Evolutionary conservation across 768 basidiomycete genomes (phyloP), one percentile per base, ranked within the genome.

Genomic region (Phlegmacium glaucopus): DNA sequence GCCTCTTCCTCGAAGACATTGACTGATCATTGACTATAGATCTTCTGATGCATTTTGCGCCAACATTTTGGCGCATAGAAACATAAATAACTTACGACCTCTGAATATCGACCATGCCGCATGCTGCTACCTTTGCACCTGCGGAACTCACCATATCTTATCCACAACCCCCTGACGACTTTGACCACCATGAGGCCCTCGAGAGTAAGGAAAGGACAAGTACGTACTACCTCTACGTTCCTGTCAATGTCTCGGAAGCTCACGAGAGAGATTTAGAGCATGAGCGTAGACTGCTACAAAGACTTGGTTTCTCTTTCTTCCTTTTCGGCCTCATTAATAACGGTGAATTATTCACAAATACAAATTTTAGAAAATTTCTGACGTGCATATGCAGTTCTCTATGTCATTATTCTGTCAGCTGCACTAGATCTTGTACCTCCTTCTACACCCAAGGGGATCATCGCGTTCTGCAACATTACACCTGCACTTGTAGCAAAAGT

Each of bases 321-420:
- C 70, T 93, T 32, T 95, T 95, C 57, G 94, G 94, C 5, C 76
- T 94, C 17, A 86, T 94, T 48, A 96, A 96, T 62, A 95, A 96
- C 59, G 91, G 92, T 88, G 18, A 17, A 62, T 56, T n/a, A 25
- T 39, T n/a, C 32, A 2, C 32, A 34, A n/a, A 40, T 39, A 25
- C 10, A 26, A 22, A 10, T 22, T n/a, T 13, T 18, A 45, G 26
- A 46, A 29, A 44, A 37, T 15, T 44, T 42, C 9, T 45, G 27
- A 5, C 18, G 22, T 22, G 8, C 48, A 28, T 38, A 16, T 48
- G 0, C 52, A 93, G 93, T 96, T 4, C 74, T 95, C 47, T 96
- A 98, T 67, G 95, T 99, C 30, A 88, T 98, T 51, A 96, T 98
- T 51, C 80, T 99, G 15, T 95, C 92, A 1, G 95, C 95, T 6